Evolutionary conservation across 2,329 filamentous ascomycete species (phyloP).

Genomic region (Rhinocladiella similis): DNA sequence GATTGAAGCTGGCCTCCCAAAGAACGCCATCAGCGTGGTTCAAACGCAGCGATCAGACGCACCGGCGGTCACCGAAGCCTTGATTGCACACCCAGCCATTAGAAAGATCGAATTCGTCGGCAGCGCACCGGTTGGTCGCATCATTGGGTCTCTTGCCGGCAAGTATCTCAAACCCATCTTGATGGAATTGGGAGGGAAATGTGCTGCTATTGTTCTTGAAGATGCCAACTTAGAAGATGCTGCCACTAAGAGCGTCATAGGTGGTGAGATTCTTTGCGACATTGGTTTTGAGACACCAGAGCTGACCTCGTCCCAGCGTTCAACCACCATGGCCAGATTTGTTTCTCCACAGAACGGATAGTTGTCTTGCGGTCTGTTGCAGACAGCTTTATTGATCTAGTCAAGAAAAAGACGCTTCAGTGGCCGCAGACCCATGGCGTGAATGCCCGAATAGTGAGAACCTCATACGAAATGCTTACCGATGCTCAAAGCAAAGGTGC

Average conservation of each 20-base stretch:
- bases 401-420: conserved; percentile 36
- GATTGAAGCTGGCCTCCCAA: conserved; percentile 72
- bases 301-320: conserved; percentile 5
- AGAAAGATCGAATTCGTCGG: conserved; percentile 80
- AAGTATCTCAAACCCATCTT: conserved; percentile 83
- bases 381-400: conserved; percentile 52
- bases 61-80: conserved; percentile 61
- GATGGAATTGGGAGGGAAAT: conserved; percentile 89
- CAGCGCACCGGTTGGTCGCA: conserved; percentile 68
- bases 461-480: not conserved
- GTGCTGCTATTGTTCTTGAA: conserved; percentile 74
- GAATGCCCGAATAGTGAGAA: not conserved
- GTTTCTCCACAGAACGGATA: conserved; percentile 81
- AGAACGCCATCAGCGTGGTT: conserved; percentile 71
- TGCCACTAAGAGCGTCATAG: too few species aligned
- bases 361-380: conserved; percentile 59
- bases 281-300: too few species aligned
- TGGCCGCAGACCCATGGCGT: not conserved
- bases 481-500: conserved; percentile 12
- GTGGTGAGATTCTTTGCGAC: too few species aligned
- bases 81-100: conserved; percentile 67
- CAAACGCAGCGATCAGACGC: conserved; percentile 62
- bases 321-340: conserved; percentile 67
- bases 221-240: too few species aligned
- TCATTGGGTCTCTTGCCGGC: conserved; percentile 70